These are phyloP conservation scores for Fusarium transvaalense DNA, from an alignment of 2,329 filamentous ascomycete species.

Conservation along the genomic window DNA sequence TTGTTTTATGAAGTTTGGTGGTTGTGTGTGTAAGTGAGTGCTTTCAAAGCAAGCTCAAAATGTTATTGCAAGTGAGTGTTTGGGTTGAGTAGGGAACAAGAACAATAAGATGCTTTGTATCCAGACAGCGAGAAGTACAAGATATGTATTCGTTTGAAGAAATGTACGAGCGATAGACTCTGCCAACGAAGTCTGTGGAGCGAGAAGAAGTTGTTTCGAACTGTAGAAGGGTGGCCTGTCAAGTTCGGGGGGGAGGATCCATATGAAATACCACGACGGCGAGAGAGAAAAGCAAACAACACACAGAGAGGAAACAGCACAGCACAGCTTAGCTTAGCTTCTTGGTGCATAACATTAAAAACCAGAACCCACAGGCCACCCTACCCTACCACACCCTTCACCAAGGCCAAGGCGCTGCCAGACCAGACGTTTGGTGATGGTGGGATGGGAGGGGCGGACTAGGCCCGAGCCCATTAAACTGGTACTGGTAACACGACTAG, in stretches of 20 bases:
- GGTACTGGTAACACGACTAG: slow-evolving; percentile 37
- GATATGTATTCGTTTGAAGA: slow-evolving; percentile 41
- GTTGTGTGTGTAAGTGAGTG: slow-evolving; percentile 41
- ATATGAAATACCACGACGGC: slow-evolving; percentile 43
- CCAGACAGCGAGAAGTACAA: slow-evolving; percentile 34
- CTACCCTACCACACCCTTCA: slow-evolving; percentile 23
- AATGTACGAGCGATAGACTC: slow-evolving; percentile 58
- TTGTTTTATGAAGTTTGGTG: slow-evolving; percentile 18
- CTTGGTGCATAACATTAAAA: slow-evolving; percentile 11
- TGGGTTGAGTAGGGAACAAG: slow-evolving; percentile 31
- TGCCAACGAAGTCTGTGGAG: slow-evolving; percentile 67
- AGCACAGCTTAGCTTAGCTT: slow-evolving; percentile 26
- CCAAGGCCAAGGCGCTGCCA: slow-evolving; percentile 21
- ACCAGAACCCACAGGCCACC: slow-evolving; percentile 12
- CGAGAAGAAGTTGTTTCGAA: slow-evolving; percentile 43
- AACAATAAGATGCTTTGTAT: slow-evolving; percentile 49
- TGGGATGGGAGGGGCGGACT: slow-evolving; percentile 31
- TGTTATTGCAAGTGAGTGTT: slow-evolving; percentile 42
- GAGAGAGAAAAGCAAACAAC: slow-evolving; percentile 35
- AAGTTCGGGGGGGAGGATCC: slow-evolving; percentile 34
- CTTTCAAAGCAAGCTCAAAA: slow-evolving; percentile 38
- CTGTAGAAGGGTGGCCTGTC: slow-evolving; percentile 37
- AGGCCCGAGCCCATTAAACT: slow-evolving; percentile 30
- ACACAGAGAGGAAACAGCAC: slow-evolving; percentile 29
- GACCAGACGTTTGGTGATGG: slow-evolving; percentile 32